Base-by-base conservation (phyloP, 2,329 filamentous ascomycete genomes). In the Xylaria digitata region DNA sequence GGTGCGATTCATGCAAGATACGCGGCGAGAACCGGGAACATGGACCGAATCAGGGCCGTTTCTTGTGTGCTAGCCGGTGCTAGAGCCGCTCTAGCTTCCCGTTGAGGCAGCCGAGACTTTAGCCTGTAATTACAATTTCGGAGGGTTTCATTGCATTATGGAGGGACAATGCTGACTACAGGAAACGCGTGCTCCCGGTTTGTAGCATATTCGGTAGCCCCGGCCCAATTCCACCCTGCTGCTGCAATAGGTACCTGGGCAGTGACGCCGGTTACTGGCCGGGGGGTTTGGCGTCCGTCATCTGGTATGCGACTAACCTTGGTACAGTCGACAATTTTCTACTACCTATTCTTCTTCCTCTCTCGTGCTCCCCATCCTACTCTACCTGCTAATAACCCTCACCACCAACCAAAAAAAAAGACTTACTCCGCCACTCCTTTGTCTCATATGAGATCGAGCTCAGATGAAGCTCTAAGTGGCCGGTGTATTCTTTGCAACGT, bases 341-440 rank as follows among this genome's bases (percentile, higher is more conserved):
- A 62, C 63, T 52, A 40, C 19, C 17, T 26, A 3, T 19, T 54
- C 21, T 21, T 9, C 52, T 61, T 30, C 43, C 43, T 30, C 43
- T 30, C 34, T 57, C 49, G 23, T 55, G 32, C 57, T 60, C 59
- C 42, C 50, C 59, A 54, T 59, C 65, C n/a, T 49, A 54, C 34
- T 52, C 56, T 56, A 50, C 58, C 45, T 40, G 56, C 34, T 53
- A 60, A 65, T 63, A 68, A 60, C 53, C 49, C 57, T 61, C 62
- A 53, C 69, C 57, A 9, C 57, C 59, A 61, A 53, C 69, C 57
- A 11, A 56, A 7, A 57, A 57, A 69, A 77, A 72, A 78, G 82
- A 83, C 82, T 82, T 82, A 82, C 80, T 84, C 82, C 80, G 81
- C 82, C 81, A 74, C 79, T 84, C 82, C 73, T 84, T 82, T 73